Evolutionary conservation across 176 grass and related monocot species (phyloP), one percentile per base, ranked within the genome.

Genomic region (Eleusine indica): DNA sequence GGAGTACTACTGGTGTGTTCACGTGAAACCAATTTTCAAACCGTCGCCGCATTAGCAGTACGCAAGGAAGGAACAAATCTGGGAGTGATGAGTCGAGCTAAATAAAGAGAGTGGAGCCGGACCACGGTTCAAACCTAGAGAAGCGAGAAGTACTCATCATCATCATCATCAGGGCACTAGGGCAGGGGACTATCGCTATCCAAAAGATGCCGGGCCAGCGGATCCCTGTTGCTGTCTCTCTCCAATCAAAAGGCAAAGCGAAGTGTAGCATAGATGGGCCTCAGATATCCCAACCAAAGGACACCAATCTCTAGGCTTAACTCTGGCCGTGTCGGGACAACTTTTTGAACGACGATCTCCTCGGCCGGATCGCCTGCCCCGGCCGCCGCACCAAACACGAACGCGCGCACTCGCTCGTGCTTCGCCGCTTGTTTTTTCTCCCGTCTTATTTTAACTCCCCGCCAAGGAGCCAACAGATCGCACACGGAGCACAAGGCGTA

Each of bases 261-360:
- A 40, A 64, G 71, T 14, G 21, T 74, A 35, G 30, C 38, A 4
- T n/a, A 49, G 52, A 17, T 17, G 3, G 52, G 51, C 44, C 68
- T 56, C 15, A 71, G 71, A 75, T 69, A 82, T 76, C 75, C 80
- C 84, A 89, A 94, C 82, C 85, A 83, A 74, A 83, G 83, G 81
- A 94, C 88, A 75, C 73, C 88, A 87, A 94, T 94, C 90, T 93
- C 92, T 92, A 94, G 90, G 90, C 71, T 90, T 86, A 89, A 83
- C 88, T 94, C 86, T 87, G 91, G 89, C 74, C 43, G 78, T 97
- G 90, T 93, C 86, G 92, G 88, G 82, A 68, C 81, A 86, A 77
- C 81, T 94, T 94, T 94, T 92, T 94, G 85, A 87, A 90, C 84
- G 61, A 81, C 81, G 94, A 93, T 93, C 84, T 93, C 83, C 91